Conservation (phyloP, 169 alveolate species). For the Cytauxzoon felis region DNA sequence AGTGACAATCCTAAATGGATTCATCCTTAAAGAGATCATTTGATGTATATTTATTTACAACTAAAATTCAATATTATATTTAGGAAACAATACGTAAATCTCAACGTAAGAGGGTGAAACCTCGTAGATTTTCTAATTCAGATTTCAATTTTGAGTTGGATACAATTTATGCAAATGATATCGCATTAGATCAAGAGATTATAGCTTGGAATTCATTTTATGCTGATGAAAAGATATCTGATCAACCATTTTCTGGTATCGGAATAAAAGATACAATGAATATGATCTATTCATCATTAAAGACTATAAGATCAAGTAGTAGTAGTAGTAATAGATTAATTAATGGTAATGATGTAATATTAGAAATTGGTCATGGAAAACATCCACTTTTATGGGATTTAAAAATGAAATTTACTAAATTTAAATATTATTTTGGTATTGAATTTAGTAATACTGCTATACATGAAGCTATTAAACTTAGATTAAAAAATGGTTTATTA, state of each 20-base stretch:
- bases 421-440: slow-evolving; percentile 32
- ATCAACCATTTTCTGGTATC: slow-evolving; percentile 57
- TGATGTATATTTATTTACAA: slow-evolving; percentile 1
- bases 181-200: slow-evolving; percentile 46
- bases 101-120: background rate
- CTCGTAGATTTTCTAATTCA: slow-evolving; percentile 4
- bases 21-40: too few species aligned
- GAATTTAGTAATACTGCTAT: slow-evolving; percentile 68
- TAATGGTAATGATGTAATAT: slow-evolving; percentile 40
- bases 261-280: slow-evolving; percentile 45
- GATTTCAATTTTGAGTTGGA: background rate
- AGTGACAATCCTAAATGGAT: too few species aligned
- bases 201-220: slow-evolving; percentile 58
- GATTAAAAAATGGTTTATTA: background rate
- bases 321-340: background rate
- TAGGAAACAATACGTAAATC: slow-evolving; percentile 12
- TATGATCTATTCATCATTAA: slow-evolving; percentile 14
- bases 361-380: slow-evolving; percentile 77
- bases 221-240: slow-evolving; percentile 15
- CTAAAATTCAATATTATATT: background rate
- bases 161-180: background rate
- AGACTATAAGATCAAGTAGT: background rate
- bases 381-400: slow-evolving; percentile 71
- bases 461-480: slow-evolving; percentile 52
- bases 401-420: slow-evolving; percentile 15